Evolutionary conservation across 2,329 filamentous ascomycete species (phyloP).

Genomic region (Aspergillus transmontanensis): DNA sequence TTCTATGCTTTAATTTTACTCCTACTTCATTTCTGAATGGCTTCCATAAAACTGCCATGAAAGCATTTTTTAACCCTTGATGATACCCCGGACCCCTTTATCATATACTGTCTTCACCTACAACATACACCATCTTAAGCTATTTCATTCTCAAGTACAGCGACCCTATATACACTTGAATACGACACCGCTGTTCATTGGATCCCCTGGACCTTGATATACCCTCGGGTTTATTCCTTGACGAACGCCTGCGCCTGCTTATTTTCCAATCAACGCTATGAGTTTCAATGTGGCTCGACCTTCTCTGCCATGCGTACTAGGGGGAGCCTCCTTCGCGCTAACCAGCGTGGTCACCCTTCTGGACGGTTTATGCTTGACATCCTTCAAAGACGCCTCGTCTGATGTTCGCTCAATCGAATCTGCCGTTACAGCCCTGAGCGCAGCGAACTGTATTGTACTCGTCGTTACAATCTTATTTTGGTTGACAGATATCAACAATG

Average conservation of each 20-base stretch:
- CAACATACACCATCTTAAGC: neutral
- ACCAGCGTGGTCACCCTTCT: conserved; percentile 31
- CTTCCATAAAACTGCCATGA: neutral
- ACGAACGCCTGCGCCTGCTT: neutral
- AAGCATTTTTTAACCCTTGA: neutral
- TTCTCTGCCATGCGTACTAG: conserved; percentile 26
- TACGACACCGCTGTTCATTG: neutral
- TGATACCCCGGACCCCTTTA: neutral
- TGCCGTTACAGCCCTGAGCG: conserved; percentile 27
- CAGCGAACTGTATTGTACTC: conserved; percentile 27
- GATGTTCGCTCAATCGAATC: conserved; percentile 23
- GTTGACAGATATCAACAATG: conserved; percentile 20
- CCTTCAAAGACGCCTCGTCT: conserved; percentile 22
- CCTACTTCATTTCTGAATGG: neutral
- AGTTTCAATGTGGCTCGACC: neutral
- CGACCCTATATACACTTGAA: neutral
- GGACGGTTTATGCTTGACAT: conserved; percentile 31
- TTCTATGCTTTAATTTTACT: neutral
- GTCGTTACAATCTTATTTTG: conserved; percentile 23
- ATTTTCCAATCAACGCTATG: neutral
- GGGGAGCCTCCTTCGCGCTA: conserved; percentile 25
- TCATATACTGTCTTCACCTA: neutral
- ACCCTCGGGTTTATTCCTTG: neutral
- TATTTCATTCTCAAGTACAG: conserved; percentile 5
- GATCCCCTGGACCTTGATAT: neutral